Base-by-base conservation (phyloP, 768 basidiomycete genomes). In the Boletellus sp. region DNA sequence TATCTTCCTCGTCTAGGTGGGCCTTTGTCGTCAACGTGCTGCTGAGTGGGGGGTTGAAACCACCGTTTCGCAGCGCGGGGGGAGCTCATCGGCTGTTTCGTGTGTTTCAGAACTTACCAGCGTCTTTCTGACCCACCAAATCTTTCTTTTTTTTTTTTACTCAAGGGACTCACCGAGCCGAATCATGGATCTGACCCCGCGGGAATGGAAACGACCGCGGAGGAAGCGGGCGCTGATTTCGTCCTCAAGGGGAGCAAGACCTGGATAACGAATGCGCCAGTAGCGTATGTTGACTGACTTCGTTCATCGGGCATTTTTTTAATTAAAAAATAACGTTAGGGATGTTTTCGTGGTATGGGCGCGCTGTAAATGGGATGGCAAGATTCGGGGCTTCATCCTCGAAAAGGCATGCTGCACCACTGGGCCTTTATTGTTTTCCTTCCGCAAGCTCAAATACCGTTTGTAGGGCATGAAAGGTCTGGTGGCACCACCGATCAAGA, bases 101-200 rank as follows among this genome's bases (percentile, higher is more conserved):
- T 94, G 62, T 52, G 87, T 77, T 52, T 55, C 50, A 45, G 19
- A 22, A 5, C 26, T 39, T 37, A 11, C 17, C 15, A n/a, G 31
- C 15, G 16, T 45, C 22, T 50, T 35, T 34, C 22, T 53, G 17
- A 13, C 17, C 41, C 32, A 38, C 24, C 22, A 52, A 37, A 12
- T 4, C 19, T 47, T 45, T 16, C 39, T 4, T 17, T 46, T 45
- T n/a, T 43, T 47, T 49, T 45, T n/a, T 43, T 47, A 46, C 26
- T 49, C 37, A 51, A 95, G 94, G 94, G 94, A 24, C 72, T 97
- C 37, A 97, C 95, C 0, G 95, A 98, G 70, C 91, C 95, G 0
- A 93, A 97, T 58, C 93, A 96, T 63, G 95, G 95, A 20, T 97
- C 94, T 2, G 95, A 98, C 60, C 94, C 94, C 15, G 86, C 85